Evolutionary conservation across 192 early-diverging fungal species (phyloP), one percentile per base, ranked within the genome.

Genomic region (Dissophora ornata): DNA sequence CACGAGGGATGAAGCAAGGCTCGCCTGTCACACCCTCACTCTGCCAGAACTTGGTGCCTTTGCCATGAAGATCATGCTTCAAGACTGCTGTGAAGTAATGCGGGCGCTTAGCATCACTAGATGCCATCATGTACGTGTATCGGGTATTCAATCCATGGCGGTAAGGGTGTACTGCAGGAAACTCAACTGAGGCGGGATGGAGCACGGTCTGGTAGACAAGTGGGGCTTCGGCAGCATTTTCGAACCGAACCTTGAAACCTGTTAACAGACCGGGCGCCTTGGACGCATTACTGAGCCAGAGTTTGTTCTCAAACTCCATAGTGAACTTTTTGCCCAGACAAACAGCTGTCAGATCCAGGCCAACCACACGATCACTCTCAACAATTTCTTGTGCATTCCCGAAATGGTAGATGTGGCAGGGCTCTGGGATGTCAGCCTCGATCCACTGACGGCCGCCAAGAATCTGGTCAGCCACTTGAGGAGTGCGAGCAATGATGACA

Each of bases 221-320:
- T 13, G 57, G 50, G 0, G n/a, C 30, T 15, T 62, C 55, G 11
- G 26, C 55, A 0, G 32, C 28, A 10, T 71, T 57, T 25, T 41
- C 63, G 26, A 77, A 67, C 0, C 50, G 36, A 19, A 77, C 64
- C 45, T 77, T 77, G 53, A 77, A 77, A 5, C 34, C 44, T 0
- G 58, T 67, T 26, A 77, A 57, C 30, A 77, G 22, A 2, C 73
- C 73, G 18, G 73, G 73, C 1, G 64, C 64, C 47, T 77, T 77
- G 52, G 73, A 77, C 15, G 73, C 73, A 24, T 77, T 77, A 29
- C 73, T 77, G 32, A 77, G 47, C 73, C 73, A 77, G 0, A 46
- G 21, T 28, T 77, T 77, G 73, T 77, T 77, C 53, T 77, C 73
- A 44, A 77, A 77, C 38, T 67, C 65, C 73, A 77, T 77, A 29